phyloP scores from a whole-genome alignment of 2,329 filamentous ascomycete genomes.

The Aspergillus eucalypticola region DNA sequence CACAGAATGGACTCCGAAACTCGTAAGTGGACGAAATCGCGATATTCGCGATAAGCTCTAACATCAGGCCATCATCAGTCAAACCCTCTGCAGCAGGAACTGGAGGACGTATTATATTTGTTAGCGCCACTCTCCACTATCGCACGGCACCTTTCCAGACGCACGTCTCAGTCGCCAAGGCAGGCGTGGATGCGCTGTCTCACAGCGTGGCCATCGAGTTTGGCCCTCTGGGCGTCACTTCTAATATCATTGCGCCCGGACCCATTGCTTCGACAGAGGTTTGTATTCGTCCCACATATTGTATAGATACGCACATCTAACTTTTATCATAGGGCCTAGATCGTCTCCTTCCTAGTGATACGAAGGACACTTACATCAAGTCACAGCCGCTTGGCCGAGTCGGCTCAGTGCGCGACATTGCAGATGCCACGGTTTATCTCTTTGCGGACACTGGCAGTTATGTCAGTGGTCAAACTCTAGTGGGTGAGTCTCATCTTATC shows the following conservation, averaged over 20 bases:
- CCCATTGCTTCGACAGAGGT: slow-evolving; percentile 80
- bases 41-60: slow-evolving; percentile 4
- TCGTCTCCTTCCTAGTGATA: slow-evolving; percentile 58
- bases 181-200: slow-evolving; percentile 82
- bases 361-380: slow-evolving; percentile 49
- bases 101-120: slow-evolving; percentile 82
- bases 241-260: slow-evolving; percentile 86
- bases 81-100: slow-evolving; percentile 53
- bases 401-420: slow-evolving; percentile 82
- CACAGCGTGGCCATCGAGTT: slow-evolving; percentile 82
- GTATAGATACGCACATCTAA: not conserved
- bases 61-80: slow-evolving; percentile 19
- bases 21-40: slow-evolving; percentile 30
- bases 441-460: slow-evolving; percentile 85
- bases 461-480: slow-evolving; percentile 78
- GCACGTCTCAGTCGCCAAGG: slow-evolving; percentile 90
- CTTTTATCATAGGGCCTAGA: slow-evolving; percentile 59
- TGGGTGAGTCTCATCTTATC: slow-evolving; percentile 47
- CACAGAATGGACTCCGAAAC: slow-evolving; percentile 61
- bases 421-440: slow-evolving; percentile 86
- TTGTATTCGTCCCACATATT: not conserved
- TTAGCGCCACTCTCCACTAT: slow-evolving; percentile 91
- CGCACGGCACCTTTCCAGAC: slow-evolving; percentile 80
- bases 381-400: slow-evolving; percentile 71
- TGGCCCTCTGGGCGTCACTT: slow-evolving; percentile 80